A percentile compares a stretch with the other conserved stretches of the same genome.
These are phyloP conservation scores for Rhodosporidiobolus sp. DNA, from an alignment of 768 basidiomycete genomes.

Conservation along the genomic window DNA sequence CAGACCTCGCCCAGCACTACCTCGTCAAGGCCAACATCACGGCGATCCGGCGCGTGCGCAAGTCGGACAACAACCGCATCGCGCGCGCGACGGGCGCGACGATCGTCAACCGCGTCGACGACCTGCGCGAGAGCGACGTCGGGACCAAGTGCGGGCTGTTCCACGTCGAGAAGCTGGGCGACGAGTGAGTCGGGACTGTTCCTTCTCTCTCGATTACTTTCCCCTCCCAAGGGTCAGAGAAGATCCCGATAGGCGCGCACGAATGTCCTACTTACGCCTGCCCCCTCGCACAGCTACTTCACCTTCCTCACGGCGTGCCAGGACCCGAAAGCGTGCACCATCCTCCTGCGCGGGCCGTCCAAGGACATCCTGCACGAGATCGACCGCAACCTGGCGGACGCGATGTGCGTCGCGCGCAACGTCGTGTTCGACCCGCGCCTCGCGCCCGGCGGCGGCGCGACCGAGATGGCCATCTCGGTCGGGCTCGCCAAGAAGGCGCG, in stretches of 20 bases:
- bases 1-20: slow-evolving; percentile 90
- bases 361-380: slow-evolving; percentile 99
- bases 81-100: slow-evolving; percentile 93
- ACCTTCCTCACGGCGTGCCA: slow-evolving; percentile 91
- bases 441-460: slow-evolving; percentile 94
- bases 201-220: not conserved
- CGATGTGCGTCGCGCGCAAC: slow-evolving; percentile 95
- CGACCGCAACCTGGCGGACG: slow-evolving; percentile 94
- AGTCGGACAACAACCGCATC: slow-evolving; percentile 97
- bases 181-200: slow-evolving; percentile 59
- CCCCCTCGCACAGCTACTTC: slow-evolving; percentile 66
- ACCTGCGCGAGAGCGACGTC: slow-evolving; percentile 84
- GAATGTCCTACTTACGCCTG: not conserved
- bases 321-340: slow-evolving; percentile 92
- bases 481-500: slow-evolving; percentile 71
- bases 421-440: slow-evolving; percentile 91
- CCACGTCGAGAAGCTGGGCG: slow-evolving; percentile 93
- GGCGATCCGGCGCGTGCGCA: slow-evolving; percentile 94
- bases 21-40: slow-evolving; percentile 82
- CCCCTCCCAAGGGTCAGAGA: not conserved
- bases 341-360: slow-evolving; percentile 92
- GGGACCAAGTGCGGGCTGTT: slow-evolving; percentile 95
- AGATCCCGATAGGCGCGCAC: too few relatives aligned
- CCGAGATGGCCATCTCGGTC: slow-evolving; percentile 95
- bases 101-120: slow-evolving; percentile 94